Base-by-base conservation (phyloP, 352 stramenopile genomes). In the Phytophthora agathidicida region DNA sequence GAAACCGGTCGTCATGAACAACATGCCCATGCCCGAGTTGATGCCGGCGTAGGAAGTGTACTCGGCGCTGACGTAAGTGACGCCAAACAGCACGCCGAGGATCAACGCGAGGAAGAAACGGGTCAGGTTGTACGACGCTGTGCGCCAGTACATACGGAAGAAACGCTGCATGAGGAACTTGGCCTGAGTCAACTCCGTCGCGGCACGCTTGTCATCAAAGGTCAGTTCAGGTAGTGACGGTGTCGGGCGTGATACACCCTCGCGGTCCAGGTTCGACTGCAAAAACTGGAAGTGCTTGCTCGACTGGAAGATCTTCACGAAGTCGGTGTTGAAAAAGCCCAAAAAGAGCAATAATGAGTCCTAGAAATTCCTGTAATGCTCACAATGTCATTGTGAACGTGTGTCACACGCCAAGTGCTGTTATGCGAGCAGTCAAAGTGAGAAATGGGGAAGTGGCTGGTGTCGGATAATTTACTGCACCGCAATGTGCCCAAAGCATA, bases 1-100 rank as follows among this genome's bases (percentile, higher is more conserved):
- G 41, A 96, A 95, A 30, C 83, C 30, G 2, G 81, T 79, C 0
- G 77, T 69, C 2, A 77, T 60, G 60, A 90, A 96, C 16, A 94
- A 76, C 7, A 93, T 71, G 9, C 44, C 53, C 26, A 54, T 33
- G 17, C 55, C 55, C n/a, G 55, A 57, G 17, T 50, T 64, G 10
- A 60, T 39, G 19, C 48, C 57, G 1, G 38, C 24, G 41, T 60
- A 66, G 20, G 47, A 55, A 5, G n/a, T 44, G 26, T 55, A 59
- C 30, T 54, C 41, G 2, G 41, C 26, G 14, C 26, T 41, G 5
- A 54, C 5, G 27, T 58, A 58, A 3, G 49, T 42, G 19, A 58
- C 14, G 7, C 64, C 33, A 20, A 53, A 60, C n/a, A 58, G 14
- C 10, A 62, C 43, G 3, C 47, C 57, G 1, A 60, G 28, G 11